Percentiles rank a stretch among this genome's conserved stretches.
These are phyloP conservation scores for Spizellomyces sp. DNA, from an alignment of 192 early-diverging fungal species.

Conservation along the genomic window DNA sequence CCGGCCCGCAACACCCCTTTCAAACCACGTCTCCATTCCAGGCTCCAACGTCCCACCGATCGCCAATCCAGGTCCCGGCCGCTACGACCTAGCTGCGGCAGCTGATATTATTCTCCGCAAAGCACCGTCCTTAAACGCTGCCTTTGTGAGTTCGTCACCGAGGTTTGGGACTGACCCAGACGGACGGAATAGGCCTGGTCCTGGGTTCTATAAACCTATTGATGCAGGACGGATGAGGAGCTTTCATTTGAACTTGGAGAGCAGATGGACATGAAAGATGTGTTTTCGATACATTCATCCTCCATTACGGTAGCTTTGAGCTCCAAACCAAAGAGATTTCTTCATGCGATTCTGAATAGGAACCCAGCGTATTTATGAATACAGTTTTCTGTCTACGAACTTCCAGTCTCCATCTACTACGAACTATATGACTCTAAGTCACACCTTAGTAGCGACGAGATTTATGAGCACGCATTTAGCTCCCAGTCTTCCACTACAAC, in stretches of 20 bases:
- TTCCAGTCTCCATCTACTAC: too few relatives aligned
- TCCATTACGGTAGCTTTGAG: too few relatives aligned
- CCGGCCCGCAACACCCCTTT: slow-evolving; percentile 34
- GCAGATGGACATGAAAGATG: slow-evolving; percentile 35
- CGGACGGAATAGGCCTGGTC: slow-evolving; percentile 26
- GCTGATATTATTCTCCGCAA: slow-evolving; percentile 28
- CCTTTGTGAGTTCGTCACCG: slow-evolving; percentile 38
- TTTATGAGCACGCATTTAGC: too few relatives aligned
- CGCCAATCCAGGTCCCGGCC: slow-evolving; percentile 43
- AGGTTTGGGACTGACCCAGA: slow-evolving; percentile 30
- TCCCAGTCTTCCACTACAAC: too few relatives aligned
- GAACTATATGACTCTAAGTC: too few relatives aligned
- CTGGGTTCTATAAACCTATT: slow-evolving; percentile 46
- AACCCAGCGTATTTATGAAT: too few relatives aligned
- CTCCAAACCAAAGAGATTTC: too few relatives aligned
- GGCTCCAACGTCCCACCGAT: slow-evolving; percentile 19
- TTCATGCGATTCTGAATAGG: too few relatives aligned
- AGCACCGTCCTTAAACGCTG: slow-evolving; percentile 12
- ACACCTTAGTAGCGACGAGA: too few relatives aligned
- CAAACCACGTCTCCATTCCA: slow-evolving; percentile 26
- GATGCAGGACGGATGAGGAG: slow-evolving; percentile 23
- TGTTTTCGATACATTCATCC: too few relatives aligned
- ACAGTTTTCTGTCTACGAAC: too few relatives aligned
- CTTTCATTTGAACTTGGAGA: slow-evolving; percentile 44
- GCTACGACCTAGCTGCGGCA: slow-evolving; percentile 44